Percentiles rank a stretch among this genome's conserved stretches.
phyloP scores from a whole-genome alignment of 768 basidiomycete genomes.

The Macrocybe gigantea region DNA sequence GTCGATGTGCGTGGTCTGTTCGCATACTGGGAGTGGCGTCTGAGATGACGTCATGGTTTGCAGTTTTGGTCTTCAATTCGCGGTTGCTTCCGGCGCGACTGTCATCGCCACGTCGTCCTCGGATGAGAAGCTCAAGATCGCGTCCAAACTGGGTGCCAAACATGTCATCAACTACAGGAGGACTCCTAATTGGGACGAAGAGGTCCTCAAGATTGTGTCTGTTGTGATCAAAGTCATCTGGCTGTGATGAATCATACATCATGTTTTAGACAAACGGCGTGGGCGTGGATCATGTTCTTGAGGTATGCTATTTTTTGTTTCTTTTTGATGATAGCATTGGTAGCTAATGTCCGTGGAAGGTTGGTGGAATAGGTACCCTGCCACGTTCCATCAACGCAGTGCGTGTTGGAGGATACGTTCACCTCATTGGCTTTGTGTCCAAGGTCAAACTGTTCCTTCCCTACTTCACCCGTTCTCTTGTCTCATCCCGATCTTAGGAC shows the following conservation, averaged over 20 bases:
- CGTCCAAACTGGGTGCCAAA: constrained; percentile 43
- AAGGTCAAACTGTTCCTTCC: constrained; percentile 20
- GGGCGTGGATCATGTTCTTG: constrained; percentile 34
- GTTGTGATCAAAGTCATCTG: neutral
- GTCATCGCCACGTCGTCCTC: constrained; percentile 67
- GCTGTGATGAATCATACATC: constrained; percentile 13
- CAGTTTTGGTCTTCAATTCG: constrained; percentile 55
- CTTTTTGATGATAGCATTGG: constrained; percentile 9
- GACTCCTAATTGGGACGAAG: constrained; percentile 51
- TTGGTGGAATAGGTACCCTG: constrained; percentile 51
- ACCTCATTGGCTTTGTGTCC: constrained; percentile 48
- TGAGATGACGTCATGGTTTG: neutral
- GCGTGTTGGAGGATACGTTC: constrained; percentile 36
- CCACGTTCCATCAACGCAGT: constrained; percentile 33
- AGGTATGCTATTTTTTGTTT: constrained; percentile 14
- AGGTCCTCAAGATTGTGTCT: constrained; percentile 38
- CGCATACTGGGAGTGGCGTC: neutral
- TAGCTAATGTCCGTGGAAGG: constrained; percentile 27
- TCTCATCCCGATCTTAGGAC: constrained; percentile 10
- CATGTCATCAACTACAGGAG: constrained; percentile 60
- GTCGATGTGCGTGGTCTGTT: constrained; percentile 32
- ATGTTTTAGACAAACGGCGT: constrained; percentile 27
- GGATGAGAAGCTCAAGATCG: constrained; percentile 53
- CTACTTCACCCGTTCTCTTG: neutral
- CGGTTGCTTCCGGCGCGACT: constrained; percentile 54